These are phyloP conservation scores for Diaporthe humulicola DNA, from an alignment of 2,329 filamentous ascomycete genomes.

Conservation along the genomic window DNA sequence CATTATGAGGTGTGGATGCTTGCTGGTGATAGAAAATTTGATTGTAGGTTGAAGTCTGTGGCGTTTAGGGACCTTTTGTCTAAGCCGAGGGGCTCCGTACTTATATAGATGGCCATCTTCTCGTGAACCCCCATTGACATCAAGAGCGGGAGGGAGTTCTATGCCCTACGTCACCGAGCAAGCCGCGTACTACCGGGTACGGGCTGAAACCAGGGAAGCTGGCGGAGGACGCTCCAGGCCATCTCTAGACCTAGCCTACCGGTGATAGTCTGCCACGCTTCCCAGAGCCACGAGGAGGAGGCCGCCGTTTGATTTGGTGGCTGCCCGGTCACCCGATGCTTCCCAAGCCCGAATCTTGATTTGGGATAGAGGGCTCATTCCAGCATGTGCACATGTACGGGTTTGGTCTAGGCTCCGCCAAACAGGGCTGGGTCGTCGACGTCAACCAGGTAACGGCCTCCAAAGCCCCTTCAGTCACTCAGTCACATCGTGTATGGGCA, in stretches of 20 bases:
- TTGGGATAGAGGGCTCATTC: background rate
- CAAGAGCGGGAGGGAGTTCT: background rate
- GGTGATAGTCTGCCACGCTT: conserved; percentile 2
- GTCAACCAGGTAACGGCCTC: conserved; percentile 4
- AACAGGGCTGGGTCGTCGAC: conserved; percentile 4
- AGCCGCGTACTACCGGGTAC: background rate
- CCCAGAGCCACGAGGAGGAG: conserved; percentile 23
- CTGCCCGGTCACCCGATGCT: conserved; percentile 12
- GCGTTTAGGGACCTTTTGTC: fast-evolving
- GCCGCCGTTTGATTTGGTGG: conserved; percentile 26
- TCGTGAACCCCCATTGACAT: background rate
- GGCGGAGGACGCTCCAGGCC: background rate
- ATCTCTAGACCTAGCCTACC: background rate
- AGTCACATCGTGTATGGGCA: conserved; percentile 18
- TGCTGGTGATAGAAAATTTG: background rate
- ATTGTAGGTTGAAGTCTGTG: background rate
- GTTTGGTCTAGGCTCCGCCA: background rate
- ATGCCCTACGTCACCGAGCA: conserved; percentile 31
- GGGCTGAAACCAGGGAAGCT: conserved; percentile 33
- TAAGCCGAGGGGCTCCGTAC: background rate
- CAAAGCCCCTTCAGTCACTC: conserved; percentile 11
- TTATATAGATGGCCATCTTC: conserved; percentile 20
- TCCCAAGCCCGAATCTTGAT: conserved; percentile 16
- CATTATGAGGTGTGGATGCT: conserved; percentile 50
- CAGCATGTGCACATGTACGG: conserved; percentile 3